A percentile compares a stretch with the other conserved stretches of the same genome.
Conservation (phyloP, 2,329 filamentous ascomycete genomes). For the Dactylellina drechsleri region DNA sequence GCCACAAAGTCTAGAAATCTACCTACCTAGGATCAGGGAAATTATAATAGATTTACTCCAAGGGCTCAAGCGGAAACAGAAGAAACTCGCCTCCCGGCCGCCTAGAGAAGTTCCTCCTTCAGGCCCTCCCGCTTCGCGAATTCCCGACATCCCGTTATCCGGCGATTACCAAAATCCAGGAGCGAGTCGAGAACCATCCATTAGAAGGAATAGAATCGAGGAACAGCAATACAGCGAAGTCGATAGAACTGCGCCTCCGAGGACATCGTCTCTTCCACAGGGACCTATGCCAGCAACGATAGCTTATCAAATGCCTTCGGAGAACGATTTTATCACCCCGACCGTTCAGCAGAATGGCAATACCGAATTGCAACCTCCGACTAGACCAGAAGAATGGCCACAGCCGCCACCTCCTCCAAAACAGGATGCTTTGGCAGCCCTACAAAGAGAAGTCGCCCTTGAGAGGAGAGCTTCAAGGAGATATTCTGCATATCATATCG, state of each 20-base stretch:
- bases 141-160: slow-evolving; percentile 63
- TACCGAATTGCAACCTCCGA: slow-evolving; percentile 14
- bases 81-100: slow-evolving; percentile 70
- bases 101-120: slow-evolving; percentile 10
- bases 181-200: slow-evolving; percentile 59
- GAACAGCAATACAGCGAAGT: slow-evolving; percentile 55
- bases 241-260: slow-evolving; percentile 56
- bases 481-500: slow-evolving; percentile 97
- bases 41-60: slow-evolving; percentile 98
- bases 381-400: slow-evolving; percentile 64
- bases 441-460: slow-evolving; percentile 90
- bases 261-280: slow-evolving; percentile 57
- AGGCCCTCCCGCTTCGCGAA: slow-evolving; percentile 57
- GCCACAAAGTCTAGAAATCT: slow-evolving; percentile 90
- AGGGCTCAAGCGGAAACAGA: slow-evolving; percentile 95
- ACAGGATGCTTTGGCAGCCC: slow-evolving; percentile 86
- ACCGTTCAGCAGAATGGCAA: slow-evolving; percentile 14
- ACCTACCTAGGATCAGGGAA: slow-evolving; percentile 91
- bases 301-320: slow-evolving; percentile 50
- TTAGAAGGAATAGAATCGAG: slow-evolving; percentile 39
- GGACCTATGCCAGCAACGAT: slow-evolving; percentile 38
- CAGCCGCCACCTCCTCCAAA: slow-evolving; percentile 83
- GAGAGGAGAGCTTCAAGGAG: slow-evolving; percentile 90
- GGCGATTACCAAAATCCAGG: slow-evolving; percentile 34
- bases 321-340: slow-evolving; percentile 43